Base-by-base conservation (phyloP, 352 stramenopile species). In the Globisporangium cederbergense region DNA sequence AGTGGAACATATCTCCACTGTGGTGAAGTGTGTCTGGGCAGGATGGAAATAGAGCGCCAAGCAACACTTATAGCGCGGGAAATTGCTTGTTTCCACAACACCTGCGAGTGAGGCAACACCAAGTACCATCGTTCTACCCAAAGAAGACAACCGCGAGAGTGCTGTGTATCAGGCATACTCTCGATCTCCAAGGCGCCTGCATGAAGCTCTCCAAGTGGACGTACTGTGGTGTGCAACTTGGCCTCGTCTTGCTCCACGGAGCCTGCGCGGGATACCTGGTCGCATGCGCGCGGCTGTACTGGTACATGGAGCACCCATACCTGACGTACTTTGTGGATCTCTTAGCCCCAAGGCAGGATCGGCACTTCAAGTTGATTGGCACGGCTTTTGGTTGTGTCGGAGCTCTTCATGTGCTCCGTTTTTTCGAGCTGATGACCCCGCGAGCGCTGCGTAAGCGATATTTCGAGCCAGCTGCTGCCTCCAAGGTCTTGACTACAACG, bases 261-360 rank as follows among this genome's bases (percentile, higher is more conserved):
- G 28, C 59, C 47, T 76, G 68, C 14, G 69, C 60, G 5, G 51
- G 63, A 14, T 59, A 69, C 40, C 62, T 78, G 22, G 50, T 62
- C 36, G 25, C 54, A 7, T 58, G 64, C n/a, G 58, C 62, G 30
- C 30, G 59, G 1, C 42, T 78, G 20, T 75, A 75, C 60, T 43
- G 63, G 49, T 75, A 66, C 57, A 69, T 76, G 30, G 58, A 67
- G 14, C 32, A 68, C 2, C 72, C 72, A 18, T 67, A 60, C 52
- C 59, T 75, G 58, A 43, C 58, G 34, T 75, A 75, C 58, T 78
- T 62, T 16, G 65, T 63, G 58, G 68, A 78, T 30, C 59, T 75
- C 2, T 52, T 78, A 7, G 64, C 64, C 14, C 72, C 72, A 20
- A 36, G 46, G 11, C 60, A 69, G 30, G 36, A 46, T 32, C 20